phyloP scores from a whole-genome alignment of 1,284 basidiomycete species.

The Moesziomyces globuligerus region DNA sequence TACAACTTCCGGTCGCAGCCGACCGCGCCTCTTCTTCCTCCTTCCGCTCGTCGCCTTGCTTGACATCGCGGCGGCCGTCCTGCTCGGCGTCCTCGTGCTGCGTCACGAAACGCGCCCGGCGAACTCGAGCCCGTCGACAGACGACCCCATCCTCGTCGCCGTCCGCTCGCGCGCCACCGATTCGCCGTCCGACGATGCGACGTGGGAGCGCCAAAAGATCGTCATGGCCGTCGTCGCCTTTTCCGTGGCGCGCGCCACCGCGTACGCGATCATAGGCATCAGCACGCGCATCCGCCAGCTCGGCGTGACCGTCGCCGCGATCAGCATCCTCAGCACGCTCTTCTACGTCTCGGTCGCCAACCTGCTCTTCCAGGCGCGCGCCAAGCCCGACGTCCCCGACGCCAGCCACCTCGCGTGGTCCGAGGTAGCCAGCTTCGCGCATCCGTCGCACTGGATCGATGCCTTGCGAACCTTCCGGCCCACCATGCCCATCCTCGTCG shows the following conservation, averaged over 20 bases:
- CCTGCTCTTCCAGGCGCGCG: slow-evolving; percentile 44
- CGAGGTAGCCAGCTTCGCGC: background rate
- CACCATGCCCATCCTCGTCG: slow-evolving; percentile 39
- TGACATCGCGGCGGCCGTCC: slow-evolving; percentile 21
- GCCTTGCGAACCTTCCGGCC: slow-evolving; percentile 27
- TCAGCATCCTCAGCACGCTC: slow-evolving; percentile 46
- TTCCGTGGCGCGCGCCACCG: slow-evolving; percentile 23
- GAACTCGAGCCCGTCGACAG: background rate
- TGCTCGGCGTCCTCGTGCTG: slow-evolving; percentile 32
- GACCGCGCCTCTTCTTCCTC: slow-evolving; percentile 31
- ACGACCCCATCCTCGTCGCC: slow-evolving; percentile 14
- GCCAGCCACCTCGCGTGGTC: background rate
- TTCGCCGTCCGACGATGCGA: slow-evolving; percentile 5
- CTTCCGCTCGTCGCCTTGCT: slow-evolving; percentile 32
- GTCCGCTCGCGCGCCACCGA: background rate
- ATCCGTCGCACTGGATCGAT: slow-evolving; percentile 25
- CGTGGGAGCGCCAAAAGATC: slow-evolving; percentile 32
- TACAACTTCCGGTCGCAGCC: background rate
- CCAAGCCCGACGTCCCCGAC: slow-evolving; percentile 11
- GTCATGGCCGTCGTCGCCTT: slow-evolving; percentile 32
- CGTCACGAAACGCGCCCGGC: slow-evolving; percentile 16
- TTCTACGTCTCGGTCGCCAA: slow-evolving; percentile 52
- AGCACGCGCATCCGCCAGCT: slow-evolving; percentile 39
- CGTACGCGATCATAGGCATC: slow-evolving; percentile 42
- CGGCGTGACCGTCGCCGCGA: slow-evolving; percentile 46